Base-by-base conservation (phyloP, 192 early-diverging fungal species). In the Gonapodya prolifera region DNA sequence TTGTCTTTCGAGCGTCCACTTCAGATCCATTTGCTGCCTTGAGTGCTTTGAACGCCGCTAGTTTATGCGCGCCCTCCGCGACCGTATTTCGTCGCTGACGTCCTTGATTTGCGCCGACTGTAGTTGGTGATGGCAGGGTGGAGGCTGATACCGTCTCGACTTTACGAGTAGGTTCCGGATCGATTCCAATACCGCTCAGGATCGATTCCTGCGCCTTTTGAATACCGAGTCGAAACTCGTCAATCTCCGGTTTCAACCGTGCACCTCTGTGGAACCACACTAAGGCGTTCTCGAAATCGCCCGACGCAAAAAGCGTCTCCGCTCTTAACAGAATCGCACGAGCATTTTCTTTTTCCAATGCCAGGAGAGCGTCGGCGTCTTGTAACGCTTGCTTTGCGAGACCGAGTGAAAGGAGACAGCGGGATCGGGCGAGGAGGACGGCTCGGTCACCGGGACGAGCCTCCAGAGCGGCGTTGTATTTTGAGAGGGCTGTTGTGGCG, bases 251-350 rank as follows among this genome's bases (percentile, higher is more conserved):
- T 8, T 18, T 18, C 18, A 18, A 13, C 71, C 71, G 18, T 8
- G 28, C 32, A 2, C 71, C 71, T 32, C 71, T 16, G 71, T 73
- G 71, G 71, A 73, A 73, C 71, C 71, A 73, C 71, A 32, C 71
- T 29, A 73, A 29, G 2, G 71, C 71, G 71, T 73, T 32, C 31
- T 73, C 71, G 31, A 73, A 73, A 8, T 32, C 32, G 18, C 71
- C 71, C 71, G 32, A 32, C 71, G 71, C 71, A 29, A 16, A 73
- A 2, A 73, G 71, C 71, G 71, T 29, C 71, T 73, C 71, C 29
- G 71, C 71, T 29, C 32, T 16, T 29, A 73, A 73, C 28, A 30
- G 31, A 8, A 73, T 73, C 28, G 71, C 71, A 13, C 71, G 71
- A 32, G 28, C 18, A 29, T 32, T 32, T 32, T 73, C 28, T 8